phyloP scores from a whole-genome alignment of 2,329 filamentous ascomycete genomes.

The Talaromyces sp. region DNA sequence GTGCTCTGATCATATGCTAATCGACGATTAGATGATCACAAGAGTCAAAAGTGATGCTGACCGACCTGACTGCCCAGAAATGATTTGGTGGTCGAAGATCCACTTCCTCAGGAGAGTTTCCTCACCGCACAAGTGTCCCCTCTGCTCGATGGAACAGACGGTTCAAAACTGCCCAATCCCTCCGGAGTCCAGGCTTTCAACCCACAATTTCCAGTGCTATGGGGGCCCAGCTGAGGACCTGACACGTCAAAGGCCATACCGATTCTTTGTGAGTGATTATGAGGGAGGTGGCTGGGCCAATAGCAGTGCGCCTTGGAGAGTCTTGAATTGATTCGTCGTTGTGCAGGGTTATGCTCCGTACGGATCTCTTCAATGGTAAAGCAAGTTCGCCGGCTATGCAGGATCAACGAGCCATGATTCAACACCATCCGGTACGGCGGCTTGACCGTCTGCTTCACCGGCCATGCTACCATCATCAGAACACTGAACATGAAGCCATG shows the following conservation, averaged over 20 bases:
- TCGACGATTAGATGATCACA: background rate
- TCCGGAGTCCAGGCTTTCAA: background rate
- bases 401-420: background rate
- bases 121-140: background rate
- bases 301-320: background rate
- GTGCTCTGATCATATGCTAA: background rate
- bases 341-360: background rate
- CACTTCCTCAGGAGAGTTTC: background rate
- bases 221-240: background rate
- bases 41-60: background rate
- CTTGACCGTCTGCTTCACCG: background rate
- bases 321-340: background rate
- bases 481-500: too few relatives aligned
- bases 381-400: background rate
- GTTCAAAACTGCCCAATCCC: background rate
- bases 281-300: slow-evolving; percentile 2
- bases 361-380: background rate
- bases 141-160: background rate
- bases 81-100: background rate
- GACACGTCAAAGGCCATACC: slow-evolving; percentile 1
- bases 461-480: background rate
- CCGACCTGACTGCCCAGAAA: background rate
- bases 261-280: background rate
- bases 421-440: background rate
- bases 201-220: background rate